Percentiles rank a stretch among this genome's conserved stretches.
These are phyloP conservation scores for Bryoerythrophyllum caledonicum DNA, from an alignment of 225 moss, liverwort and hornwort genomes.

Conservation along the genomic window DNA sequence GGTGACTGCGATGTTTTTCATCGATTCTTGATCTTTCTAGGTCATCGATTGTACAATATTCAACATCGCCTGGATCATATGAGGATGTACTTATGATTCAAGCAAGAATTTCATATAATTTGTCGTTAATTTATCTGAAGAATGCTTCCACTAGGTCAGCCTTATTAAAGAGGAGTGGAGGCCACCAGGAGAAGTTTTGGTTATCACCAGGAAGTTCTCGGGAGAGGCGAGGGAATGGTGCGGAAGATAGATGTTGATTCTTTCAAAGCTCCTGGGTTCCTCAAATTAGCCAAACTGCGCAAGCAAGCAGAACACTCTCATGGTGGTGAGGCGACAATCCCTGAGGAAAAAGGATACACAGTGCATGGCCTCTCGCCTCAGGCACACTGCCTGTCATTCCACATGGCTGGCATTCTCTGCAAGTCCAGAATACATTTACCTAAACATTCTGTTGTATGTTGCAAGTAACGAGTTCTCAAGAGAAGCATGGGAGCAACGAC, in stretches of 20 bases:
- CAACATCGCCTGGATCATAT: neutral
- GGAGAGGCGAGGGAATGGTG: neutral
- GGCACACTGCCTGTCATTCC: too few relatives aligned
- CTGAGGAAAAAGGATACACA: neutral
- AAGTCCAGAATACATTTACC: neutral
- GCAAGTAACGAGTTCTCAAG: neutral
- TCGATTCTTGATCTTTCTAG: conserved; percentile 12
- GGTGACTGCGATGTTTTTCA: neutral
- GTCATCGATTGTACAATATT: conserved; percentile 2
- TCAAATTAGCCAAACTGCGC: neutral
- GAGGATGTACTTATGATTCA: neutral
- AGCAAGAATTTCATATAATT: neutral
- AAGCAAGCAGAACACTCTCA: neutral
- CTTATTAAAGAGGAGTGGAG: neutral
- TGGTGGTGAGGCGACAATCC: neutral
- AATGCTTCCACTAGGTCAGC: neutral
- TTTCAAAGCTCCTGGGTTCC: neutral
- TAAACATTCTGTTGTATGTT: neutral
- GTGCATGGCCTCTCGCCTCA: neutral
- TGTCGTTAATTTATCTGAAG: neutral
- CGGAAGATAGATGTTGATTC: neutral
- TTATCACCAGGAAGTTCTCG: neutral
- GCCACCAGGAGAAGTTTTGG: neutral
- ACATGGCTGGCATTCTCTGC: conserved; percentile 6
- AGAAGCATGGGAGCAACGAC: neutral